Percentiles rank a stretch among this genome's conserved stretches.
phyloP scores from a whole-genome alignment of 768 basidiomycete species.

The Mycena leptocephala region DNA sequence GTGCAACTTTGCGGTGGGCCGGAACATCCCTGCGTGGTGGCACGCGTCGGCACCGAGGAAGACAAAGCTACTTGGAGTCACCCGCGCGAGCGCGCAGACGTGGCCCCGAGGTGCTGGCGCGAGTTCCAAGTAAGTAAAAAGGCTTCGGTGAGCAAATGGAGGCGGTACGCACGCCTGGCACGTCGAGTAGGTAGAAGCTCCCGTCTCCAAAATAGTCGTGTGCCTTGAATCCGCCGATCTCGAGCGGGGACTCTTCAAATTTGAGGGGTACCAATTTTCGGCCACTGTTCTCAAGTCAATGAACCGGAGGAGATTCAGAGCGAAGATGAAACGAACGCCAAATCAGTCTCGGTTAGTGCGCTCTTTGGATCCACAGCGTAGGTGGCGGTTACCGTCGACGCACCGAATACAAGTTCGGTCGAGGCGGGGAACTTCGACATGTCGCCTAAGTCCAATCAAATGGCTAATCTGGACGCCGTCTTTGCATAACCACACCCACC shows the following conservation, averaged over 20 bases:
- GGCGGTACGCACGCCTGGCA: conserved; percentile 33
- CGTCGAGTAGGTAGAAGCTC: conserved; percentile 40
- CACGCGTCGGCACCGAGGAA: conserved; percentile 39
- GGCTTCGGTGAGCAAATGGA: neutral
- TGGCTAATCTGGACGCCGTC: too few relatives aligned
- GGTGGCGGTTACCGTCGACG: conserved; percentile 3
- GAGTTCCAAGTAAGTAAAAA: neutral
- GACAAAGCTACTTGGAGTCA: conserved; percentile 37
- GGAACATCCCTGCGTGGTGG: conserved; percentile 37
- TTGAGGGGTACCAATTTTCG: conserved; percentile 28
- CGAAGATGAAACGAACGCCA: conserved; percentile 26
- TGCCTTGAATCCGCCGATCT: conserved; percentile 33
- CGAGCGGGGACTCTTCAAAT: conserved; percentile 29
- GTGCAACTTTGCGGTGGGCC: conserved; percentile 36
- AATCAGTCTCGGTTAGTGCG: conserved; percentile 26
- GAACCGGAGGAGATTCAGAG: neutral
- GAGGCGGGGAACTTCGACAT: conserved; percentile 36
- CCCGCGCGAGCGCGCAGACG: conserved; percentile 38
- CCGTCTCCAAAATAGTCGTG: conserved; percentile 43
- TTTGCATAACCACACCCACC: conserved; percentile 15
- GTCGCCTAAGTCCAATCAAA: conserved; percentile 25
- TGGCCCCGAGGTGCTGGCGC: conserved; percentile 38
- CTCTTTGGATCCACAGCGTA: conserved; percentile 24
- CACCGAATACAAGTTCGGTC: conserved; percentile 36
- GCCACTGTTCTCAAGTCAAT: conserved; percentile 26